Evolutionary conservation across 1,284 basidiomycete genomes (phyloP), one percentile per base, ranked within the genome.

Genomic region (Pseudozyma sp.): DNA sequence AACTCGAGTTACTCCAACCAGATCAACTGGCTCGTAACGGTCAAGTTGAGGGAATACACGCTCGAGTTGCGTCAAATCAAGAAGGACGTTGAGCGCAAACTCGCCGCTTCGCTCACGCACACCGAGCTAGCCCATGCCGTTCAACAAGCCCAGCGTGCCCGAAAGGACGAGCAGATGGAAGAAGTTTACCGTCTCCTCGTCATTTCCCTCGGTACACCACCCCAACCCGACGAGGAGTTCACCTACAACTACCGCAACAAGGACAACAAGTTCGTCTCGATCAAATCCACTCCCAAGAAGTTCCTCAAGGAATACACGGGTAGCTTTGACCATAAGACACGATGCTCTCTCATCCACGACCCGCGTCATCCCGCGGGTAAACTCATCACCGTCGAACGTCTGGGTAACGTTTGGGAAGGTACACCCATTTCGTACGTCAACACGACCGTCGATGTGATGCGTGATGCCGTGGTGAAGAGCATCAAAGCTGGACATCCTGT

Each of bases 261-360:
- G 73, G 90, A 93, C 68, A 91, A 90, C 61, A 95, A 94, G 87
- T 89, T 90, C 52, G 88, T 89, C 73, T 65, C 61, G 7, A 92
- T 94, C 90, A 89, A 89, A 49, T 91, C 93, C 40, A 95, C 93
- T 1, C 92, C 95, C 10, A 80, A 88, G 53, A 90, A 93, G 66
- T 97, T 93, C 73, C 80, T 85, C 53, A 62, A 73, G 50, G 76
- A 83, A 10, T 73, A 85, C 64, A 76, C 79, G 25, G 67, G 65
- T 36, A 77, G 87, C 85, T 31, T 86, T 86, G 79, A 91, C 89
- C 85, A 87, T 87, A 44, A 90, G 18, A 91, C 93, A 43, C 91
- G 89, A 8, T 95, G 97, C 88, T 96, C 94, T 52, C 89, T 98
- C 40, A 95, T 98, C 86, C 92, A 98, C 83, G 95, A 98, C 84